phyloP scores from a whole-genome alignment of 441 rosid genomes.

The Erodium chrysanthum region DNA sequence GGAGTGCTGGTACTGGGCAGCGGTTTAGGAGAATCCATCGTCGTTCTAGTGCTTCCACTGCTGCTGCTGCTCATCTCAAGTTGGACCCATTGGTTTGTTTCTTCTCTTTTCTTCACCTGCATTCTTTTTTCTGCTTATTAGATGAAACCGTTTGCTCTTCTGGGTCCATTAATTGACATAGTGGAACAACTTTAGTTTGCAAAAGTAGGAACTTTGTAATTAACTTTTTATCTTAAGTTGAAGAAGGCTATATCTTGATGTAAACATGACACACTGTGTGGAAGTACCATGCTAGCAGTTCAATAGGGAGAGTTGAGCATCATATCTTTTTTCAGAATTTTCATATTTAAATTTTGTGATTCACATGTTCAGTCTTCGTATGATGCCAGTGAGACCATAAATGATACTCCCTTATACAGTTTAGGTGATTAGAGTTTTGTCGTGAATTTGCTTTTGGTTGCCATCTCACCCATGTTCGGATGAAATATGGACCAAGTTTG shows the following conservation, averaged over 20 bases:
- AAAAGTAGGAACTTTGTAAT: conserved; percentile 13
- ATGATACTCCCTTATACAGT: background rate
- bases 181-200: background rate
- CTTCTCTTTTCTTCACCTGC: background rate
- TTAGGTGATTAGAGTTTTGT: background rate
- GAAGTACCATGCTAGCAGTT: background rate
- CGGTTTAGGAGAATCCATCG: conserved; percentile 78
- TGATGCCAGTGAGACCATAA: background rate
- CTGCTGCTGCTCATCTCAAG: conserved; percentile 44
- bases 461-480: background rate
- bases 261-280: background rate
- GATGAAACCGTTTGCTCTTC: background rate
- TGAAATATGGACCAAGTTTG: background rate
- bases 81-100: conserved; percentile 65
- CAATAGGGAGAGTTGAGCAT: background rate
- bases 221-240: background rate
- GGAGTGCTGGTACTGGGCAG: conserved; percentile 31
- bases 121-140: background rate
- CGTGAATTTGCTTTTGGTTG: background rate
- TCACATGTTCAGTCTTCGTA: background rate
- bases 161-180: background rate
- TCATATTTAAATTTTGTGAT: background rate
- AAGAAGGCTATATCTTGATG: background rate
- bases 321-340: background rate
- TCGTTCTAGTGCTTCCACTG: conserved; percentile 27